Conservation (phyloP, 768 basidiomycete genomes). For the Dentipellis sp. region DNA sequence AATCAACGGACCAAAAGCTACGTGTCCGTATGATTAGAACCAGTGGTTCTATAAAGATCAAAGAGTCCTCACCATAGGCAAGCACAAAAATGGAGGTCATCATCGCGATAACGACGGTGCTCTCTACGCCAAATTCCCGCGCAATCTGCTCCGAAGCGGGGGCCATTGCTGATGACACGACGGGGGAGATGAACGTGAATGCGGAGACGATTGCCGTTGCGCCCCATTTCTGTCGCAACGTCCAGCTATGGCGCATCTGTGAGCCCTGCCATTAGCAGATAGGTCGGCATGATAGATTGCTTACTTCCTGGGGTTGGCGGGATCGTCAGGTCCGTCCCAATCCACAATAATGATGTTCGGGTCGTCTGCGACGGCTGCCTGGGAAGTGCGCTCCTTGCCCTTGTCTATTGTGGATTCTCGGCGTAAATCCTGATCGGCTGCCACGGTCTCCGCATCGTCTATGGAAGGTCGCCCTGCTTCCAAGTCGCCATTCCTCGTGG, state of each 20-base stretch:
- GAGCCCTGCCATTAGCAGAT: too few species aligned
- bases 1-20: conserved; percentile 40
- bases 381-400: too few species aligned
- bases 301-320: too few species aligned
- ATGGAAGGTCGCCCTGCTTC: too few species aligned
- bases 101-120: conserved; percentile 38
- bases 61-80: conserved; percentile 38
- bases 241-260: conserved; percentile 3
- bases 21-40: conserved; percentile 26
- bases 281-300: too few species aligned
- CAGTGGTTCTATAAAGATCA: not conserved
- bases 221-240: conserved; percentile 12
- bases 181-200: conserved; percentile 56
- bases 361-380: too few species aligned
- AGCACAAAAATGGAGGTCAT: conserved; percentile 50
- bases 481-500: too few species aligned
- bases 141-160: conserved; percentile 49
- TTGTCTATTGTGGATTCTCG: too few species aligned
- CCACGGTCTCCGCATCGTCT: too few species aligned
- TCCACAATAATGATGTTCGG: too few species aligned
- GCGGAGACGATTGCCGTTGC: conserved; percentile 49
- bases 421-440: too few species aligned
- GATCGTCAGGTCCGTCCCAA: too few species aligned
- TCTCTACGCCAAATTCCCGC: conserved; percentile 44
- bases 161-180: conserved; percentile 68